Base-by-base conservation (phyloP, 495 filamentous ascomycete species). In the Neurospora sp. region DNA sequence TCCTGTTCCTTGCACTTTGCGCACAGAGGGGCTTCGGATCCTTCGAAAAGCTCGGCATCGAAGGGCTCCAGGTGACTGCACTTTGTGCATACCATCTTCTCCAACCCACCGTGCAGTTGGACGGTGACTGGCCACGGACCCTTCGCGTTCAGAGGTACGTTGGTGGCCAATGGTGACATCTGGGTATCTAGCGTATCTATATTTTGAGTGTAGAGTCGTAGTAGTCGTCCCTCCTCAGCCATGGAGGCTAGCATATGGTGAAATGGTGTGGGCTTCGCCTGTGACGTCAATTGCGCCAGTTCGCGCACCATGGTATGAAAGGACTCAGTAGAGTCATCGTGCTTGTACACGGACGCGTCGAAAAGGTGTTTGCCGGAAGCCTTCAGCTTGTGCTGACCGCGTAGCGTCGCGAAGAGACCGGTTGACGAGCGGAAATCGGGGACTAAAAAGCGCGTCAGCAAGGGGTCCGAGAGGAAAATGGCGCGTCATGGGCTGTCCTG, bases 301-400 rank as follows among this genome's bases (percentile, higher is more conserved):
- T 91, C 89, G 77, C 94, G 92, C 72, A 99, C 93, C 94, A 99
- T 97, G 79, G 91, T 90, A 81, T 98, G 96, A 85, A 99, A 99
- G 4, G 91, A 92, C 8, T 89, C 89, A 14, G 94, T 98, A 41
- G 94, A 90, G 10, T 87, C 86, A 77, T 97, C 92, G 83, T 95
- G 91, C 77, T 92, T 92, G 83, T 98, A 99, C 73, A 99, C 96
- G 3, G 95, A 96, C 69, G 96, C 96, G 84, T 99, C 96, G 76
- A 99, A 98, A 3, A 99, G 87, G 76, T 97, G 90, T 82, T 99
- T 98, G 37, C 96, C 96, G 0, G 95, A 97, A 31, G 92, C 90
- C 81, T 96, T 98, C 39, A 97, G 84, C 70, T 94, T 95, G 81
- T 97, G 93, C 75, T 97, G 90, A 70, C 89, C 90, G 35, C 91